Conservation (phyloP, 257 asterid species). For the Solanum paucissectum region DNA sequence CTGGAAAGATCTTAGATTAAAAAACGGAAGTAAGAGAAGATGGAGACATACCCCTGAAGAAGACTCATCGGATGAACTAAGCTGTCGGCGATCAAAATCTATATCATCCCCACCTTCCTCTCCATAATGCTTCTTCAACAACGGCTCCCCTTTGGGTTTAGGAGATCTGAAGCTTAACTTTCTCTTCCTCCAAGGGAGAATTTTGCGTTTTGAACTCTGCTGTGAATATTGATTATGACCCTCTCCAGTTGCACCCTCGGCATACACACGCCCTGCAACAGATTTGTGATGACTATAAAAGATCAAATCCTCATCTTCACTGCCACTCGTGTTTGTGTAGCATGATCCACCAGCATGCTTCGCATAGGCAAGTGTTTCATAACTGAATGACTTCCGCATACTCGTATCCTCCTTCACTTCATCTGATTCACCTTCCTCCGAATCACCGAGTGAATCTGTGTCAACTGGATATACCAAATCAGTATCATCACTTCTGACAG, state of each 20-base stretch:
- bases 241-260: conserved; percentile 13
- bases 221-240: conserved; percentile 13
- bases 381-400: conserved; percentile 36
- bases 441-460: conserved; percentile 36
- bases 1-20: background rate
- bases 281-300: conserved; percentile 27
- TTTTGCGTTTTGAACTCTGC: conserved; percentile 32
- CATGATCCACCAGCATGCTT: conserved; percentile 46
- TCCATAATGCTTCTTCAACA: conserved; percentile 48
- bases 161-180: conserved; percentile 61
- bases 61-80: conserved; percentile 69
- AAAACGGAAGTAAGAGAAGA: background rate
- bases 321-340: conserved; percentile 31
- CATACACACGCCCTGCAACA: background rate
- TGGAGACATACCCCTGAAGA: conserved; percentile 26
- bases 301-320: conserved; percentile 65
- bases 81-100: conserved; percentile 80
- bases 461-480: conserved; percentile 29
- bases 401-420: conserved; percentile 24
- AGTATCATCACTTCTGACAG: conserved; percentile 43
- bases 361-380: conserved; percentile 53
- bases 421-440: conserved; percentile 18
- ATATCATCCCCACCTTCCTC: conserved; percentile 95
- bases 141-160: conserved; percentile 66
- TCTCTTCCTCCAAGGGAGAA: conserved; percentile 74